Conservation (phyloP, 257 asterid species). For the Solanum ossicruentum region DNA sequence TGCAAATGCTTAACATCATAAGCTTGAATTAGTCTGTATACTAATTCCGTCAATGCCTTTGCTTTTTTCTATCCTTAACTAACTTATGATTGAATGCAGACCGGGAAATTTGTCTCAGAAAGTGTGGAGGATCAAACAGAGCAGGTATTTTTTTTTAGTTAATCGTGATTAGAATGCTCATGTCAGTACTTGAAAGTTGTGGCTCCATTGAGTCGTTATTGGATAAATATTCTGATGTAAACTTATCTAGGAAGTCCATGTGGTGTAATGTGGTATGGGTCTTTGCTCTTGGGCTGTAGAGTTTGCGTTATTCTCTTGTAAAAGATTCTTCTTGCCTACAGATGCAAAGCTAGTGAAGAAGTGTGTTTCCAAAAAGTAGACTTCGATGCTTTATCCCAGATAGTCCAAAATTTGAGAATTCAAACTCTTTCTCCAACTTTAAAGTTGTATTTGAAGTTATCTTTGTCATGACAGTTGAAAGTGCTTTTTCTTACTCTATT, state of each 20-base stretch:
- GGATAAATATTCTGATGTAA: not conserved
- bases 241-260: not conserved
- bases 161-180: not conserved
- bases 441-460: not conserved
- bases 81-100: conserved; percentile 33
- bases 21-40: not conserved
- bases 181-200: not conserved
- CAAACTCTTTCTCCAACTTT: not conserved
- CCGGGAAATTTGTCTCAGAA: conserved; percentile 88
- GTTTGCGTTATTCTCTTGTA: not conserved
- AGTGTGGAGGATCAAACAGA: conserved; percentile 89
- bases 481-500: not conserved
- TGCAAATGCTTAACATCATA: not conserved
- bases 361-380: not conserved
- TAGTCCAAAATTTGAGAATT: not conserved
- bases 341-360: not conserved
- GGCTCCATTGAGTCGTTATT: not conserved
- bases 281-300: not conserved
- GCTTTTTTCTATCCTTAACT: not conserved
- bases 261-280: not conserved
- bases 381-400: not conserved
- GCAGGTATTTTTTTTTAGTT: conserved; percentile 43
- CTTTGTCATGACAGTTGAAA: not conserved
- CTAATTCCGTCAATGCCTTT: not conserved
- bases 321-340: not conserved